Base-by-base conservation (phyloP, 768 basidiomycete genomes). In the Suillus subalutaceus region DNA sequence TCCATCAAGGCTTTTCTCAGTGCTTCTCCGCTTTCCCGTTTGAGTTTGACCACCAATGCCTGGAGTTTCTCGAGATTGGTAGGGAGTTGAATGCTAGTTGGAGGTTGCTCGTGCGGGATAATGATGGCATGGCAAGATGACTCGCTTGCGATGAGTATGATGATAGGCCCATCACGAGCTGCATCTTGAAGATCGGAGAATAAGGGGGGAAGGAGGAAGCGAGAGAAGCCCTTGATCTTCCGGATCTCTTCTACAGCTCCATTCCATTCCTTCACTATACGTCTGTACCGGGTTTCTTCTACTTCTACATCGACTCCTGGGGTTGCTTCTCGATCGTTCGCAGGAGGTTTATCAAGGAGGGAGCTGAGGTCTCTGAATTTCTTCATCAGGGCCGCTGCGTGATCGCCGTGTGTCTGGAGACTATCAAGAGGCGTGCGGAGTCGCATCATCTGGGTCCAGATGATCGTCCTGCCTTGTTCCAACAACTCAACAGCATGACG, bases 91-190 rank as follows among this genome's bases (percentile, higher is more conserved):
- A 66, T 57, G 35, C 41, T 43, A 5, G 63, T 44, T 16, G 66
- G 62, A 6, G 41, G 20, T 26, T 26, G 16, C 4, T 58, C 8
- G 20, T 58, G 56, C 1, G 43, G 37, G n/a, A 71, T 43, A 30
- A 70, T 64, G 12, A 71, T 62, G 4, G 68, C 71, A 55, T 69
- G 56, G 15, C 66, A 68, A 38, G 64, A 60, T 30, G 50, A 67
- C 32, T 63, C 35, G 64, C 65, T 68, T 35, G 63, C 55, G 15
- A 64, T 15, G 16, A 66, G 35, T 8, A 66, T 18, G 16, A 66
- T 48, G 26, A 63, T 48, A 6, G 63, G 66, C 10, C 66, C 62
- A 32, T 59, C 55, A n/a, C 37, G 46, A 60, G 63, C 63, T 41
- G 66, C 69, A 3, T 23, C 50, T 15, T 32, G 61, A 15, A 71